phyloP scores from a whole-genome alignment of 78 protist species.

The Monocercomonoides exilis region DNA sequence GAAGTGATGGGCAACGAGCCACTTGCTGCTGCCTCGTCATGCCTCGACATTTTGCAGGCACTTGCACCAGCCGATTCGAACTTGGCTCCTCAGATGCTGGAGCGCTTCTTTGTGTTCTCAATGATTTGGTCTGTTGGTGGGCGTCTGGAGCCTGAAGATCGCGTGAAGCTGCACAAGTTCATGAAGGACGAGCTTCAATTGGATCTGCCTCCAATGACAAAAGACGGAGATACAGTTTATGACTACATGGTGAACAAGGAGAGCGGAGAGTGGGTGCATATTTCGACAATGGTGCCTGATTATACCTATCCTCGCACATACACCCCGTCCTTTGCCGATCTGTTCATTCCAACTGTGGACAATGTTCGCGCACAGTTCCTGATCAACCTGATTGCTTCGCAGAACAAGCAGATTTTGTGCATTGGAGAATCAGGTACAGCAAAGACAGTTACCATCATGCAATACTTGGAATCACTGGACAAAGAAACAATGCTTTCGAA shows the following conservation, averaged over 20 bases:
- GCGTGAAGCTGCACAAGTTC: constrained; percentile 27
- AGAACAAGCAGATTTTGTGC: constrained; percentile 34
- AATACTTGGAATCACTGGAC: constrained; percentile 24
- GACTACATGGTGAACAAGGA: constrained; percentile 46
- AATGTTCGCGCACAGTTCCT: constrained; percentile 41
- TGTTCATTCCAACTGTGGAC: constrained; percentile 72
- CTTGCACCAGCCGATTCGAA: neutral
- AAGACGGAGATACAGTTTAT: constrained; percentile 36
- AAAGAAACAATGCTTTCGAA: constrained; percentile 24
- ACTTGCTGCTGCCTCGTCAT: neutral
- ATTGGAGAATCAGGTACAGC: constrained; percentile 78
- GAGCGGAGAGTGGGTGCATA: constrained; percentile 51
- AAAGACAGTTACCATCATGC: constrained; percentile 55
- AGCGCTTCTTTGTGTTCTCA: constrained; percentile 43
- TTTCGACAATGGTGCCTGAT: constrained; percentile 31
- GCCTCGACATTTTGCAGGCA: neutral
- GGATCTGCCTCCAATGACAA: neutral
- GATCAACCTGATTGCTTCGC: neutral
- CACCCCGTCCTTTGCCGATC: constrained; percentile 33
- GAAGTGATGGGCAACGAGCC: constrained; percentile 20
- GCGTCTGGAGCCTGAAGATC: constrained; percentile 56
- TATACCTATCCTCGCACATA: constrained; percentile 38
- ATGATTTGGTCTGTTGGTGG: constrained; percentile 66
- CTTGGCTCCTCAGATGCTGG: constrained; percentile 12
- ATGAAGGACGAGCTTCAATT: neutral